Percentiles rank a stretch among this genome's conserved stretches.
Evolutionary conservation across 2,329 filamentous ascomycete species (phyloP).

Genomic region (Pseudovirgaria hyperparasitica): DNA sequence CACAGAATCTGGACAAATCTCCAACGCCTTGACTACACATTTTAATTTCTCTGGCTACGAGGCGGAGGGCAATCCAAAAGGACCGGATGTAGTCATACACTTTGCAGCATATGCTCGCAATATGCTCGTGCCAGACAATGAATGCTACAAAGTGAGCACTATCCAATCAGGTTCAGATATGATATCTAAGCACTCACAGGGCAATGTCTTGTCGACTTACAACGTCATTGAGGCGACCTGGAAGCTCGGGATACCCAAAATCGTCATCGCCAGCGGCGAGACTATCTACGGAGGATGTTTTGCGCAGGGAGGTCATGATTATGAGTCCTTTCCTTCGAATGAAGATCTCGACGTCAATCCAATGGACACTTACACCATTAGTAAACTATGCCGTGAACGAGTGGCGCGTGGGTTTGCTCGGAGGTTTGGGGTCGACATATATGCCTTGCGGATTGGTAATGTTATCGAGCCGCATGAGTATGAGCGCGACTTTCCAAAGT

Average conservation of each 20-base stretch:
- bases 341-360: conserved; percentile 48
- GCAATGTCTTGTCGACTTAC: conserved; percentile 44
- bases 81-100: conserved; percentile 50
- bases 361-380: conserved; percentile 49
- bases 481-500: conserved; percentile 37
- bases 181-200: no score
- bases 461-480: conserved; percentile 52
- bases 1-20: conserved; percentile 42
- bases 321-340: conserved; percentile 44
- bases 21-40: conserved; percentile 43
- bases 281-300: conserved; percentile 51
- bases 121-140: conserved; percentile 48
- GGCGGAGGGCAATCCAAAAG: conserved; percentile 26
- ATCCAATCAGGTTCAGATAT: no score
- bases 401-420: conserved; percentile 44
- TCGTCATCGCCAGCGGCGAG: conserved; percentile 47
- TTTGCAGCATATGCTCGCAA: conserved; percentile 47
- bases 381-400: conserved; percentile 46
- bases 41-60: conserved; percentile 41
- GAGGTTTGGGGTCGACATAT: conserved; percentile 45
- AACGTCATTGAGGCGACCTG: conserved; percentile 52
- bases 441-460: conserved; percentile 47
- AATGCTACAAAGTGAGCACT: conserved; percentile 44
- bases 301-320: conserved; percentile 44
- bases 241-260: conserved; percentile 48